phyloP scores from a whole-genome alignment of 331 rosid species.

The Arachis monticola region DNA sequence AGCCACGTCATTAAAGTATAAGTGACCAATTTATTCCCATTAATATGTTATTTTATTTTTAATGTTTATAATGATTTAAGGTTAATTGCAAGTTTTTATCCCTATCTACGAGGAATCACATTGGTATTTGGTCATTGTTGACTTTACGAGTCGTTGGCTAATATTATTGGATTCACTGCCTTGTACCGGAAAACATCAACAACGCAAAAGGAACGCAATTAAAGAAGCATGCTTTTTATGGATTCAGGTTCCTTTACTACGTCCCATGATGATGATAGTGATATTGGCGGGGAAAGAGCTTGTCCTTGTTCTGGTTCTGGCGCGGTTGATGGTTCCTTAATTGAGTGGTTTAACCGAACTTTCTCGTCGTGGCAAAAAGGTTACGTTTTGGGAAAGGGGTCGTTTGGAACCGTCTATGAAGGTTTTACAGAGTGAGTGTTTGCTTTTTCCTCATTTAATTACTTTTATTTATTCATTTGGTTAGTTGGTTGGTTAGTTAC shows the following conservation, averaged over 20 bases:
- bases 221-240: slow-evolving; percentile 38
- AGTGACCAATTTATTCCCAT: no score
- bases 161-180: no score
- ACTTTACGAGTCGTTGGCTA: no score
- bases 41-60: no score
- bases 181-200: no score
- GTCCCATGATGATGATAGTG: slow-evolving; percentile 47
- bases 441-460: background rate
- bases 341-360: slow-evolving; percentile 44
- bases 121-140: no score
- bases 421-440: slow-evolving; percentile 63
- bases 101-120: no score
- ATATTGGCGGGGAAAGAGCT: slow-evolving; percentile 24
- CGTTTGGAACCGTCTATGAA: slow-evolving; percentile 72
- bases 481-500: background rate
- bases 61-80: no score
- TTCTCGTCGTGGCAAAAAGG: slow-evolving; percentile 78
- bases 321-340: slow-evolving; percentile 31
- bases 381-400: slow-evolving; percentile 63
- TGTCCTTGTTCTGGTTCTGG: slow-evolving; percentile 11
- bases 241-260: slow-evolving; percentile 50
- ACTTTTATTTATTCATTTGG: background rate
- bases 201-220: no score
- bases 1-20: no score
- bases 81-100: no score